A percentile compares a stretch with the other conserved stretches of the same genome.
Conservation (phyloP, 176 grass and related monocot species). For the Dendrocalamus sinicus region DNA sequence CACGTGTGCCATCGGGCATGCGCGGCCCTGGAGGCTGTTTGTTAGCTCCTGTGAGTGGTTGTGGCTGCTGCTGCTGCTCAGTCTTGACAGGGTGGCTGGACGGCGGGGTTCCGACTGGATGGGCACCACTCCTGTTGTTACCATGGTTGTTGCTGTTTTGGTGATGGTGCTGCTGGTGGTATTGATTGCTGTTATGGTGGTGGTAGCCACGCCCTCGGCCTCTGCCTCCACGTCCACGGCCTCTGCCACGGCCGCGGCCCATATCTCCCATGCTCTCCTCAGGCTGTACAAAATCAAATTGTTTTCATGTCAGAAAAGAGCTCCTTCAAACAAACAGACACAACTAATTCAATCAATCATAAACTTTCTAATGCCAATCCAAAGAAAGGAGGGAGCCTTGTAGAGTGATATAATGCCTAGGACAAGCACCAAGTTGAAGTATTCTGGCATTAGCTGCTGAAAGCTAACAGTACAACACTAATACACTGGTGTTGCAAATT, state of each 20-base stretch:
- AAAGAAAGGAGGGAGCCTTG: background rate
- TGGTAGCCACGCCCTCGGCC: slow-evolving; percentile 63
- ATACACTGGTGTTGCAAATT: background rate
- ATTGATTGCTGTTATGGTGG: slow-evolving; percentile 61
- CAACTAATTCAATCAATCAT: background rate
- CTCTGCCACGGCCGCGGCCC: slow-evolving; percentile 52
- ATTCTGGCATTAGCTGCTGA: slow-evolving; percentile 15
- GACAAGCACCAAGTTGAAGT: background rate
- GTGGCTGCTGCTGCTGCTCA: slow-evolving; percentile 52
- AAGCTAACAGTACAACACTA: slow-evolving; percentile 15
- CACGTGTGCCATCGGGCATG: slow-evolving; percentile 86
- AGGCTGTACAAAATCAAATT: slow-evolving; percentile 50
- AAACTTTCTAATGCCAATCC: slow-evolving; percentile 10
- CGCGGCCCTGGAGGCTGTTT: slow-evolving; percentile 79
- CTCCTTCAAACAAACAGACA: background rate
- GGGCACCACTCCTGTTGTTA: slow-evolving; percentile 51
- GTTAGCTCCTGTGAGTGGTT: slow-evolving; percentile 42
- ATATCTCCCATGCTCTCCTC: slow-evolving; percentile 64
- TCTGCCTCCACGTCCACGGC: slow-evolving; percentile 58
- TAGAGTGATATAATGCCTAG: background rate
- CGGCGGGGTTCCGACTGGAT: slow-evolving; percentile 59
- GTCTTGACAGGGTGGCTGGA: slow-evolving; percentile 47
- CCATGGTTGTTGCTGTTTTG: slow-evolving; percentile 48
- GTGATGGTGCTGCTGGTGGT: slow-evolving; percentile 44
- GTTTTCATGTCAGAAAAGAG: slow-evolving; percentile 15